Base-by-base conservation (phyloP, 139 green algal species). In the Picochlorum sp. region DNA sequence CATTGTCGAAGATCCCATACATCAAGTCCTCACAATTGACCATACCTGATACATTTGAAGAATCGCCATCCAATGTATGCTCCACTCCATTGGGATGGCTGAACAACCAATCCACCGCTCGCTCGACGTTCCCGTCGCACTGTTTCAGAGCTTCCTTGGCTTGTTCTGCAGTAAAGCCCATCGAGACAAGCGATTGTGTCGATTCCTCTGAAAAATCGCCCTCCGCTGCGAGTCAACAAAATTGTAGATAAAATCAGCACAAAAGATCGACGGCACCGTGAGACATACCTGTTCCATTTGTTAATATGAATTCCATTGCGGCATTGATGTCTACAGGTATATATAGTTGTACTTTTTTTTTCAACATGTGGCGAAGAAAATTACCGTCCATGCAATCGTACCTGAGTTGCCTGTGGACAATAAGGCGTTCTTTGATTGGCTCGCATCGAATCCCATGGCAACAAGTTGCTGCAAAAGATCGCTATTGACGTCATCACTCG, bases 61-160 rank as follows among this genome's bases (percentile, higher is more conserved):
- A 55, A 47, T 20, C 76, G 41, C 54, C 62, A 14, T 67, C 72
- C 21, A 92, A 78, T 15, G 83, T 84, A 24, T 70, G 37, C 18
- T 92, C 85, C 54, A 96, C 69, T 62, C 95, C 86, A 54, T 92
- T 87, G 55, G 81, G 75, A 64, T 89, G 85, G 55, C 71, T 88
- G 73, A 99, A 96, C 18, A 99, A 82, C 90, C 88, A 96, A 77
- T 96, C 89, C 7, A 78, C 91, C 1, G 93, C 92, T 0, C 88
- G 79, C 80, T 99, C 94, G 26, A 97, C 57, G 67, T 80, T 86
- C 57, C 79, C 83, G 38, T 71, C 31, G 66, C 76, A 90, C 5
- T 81, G 77, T 23, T 49, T 69, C 23, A 95, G 79, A 45, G 82
- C 87, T 24, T 76, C 81, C 18, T 26, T 66, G 18, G 83, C 84